phyloP scores from a whole-genome alignment of 73 alveolate genomes.

The Paramecium sexaurelia region DNA sequence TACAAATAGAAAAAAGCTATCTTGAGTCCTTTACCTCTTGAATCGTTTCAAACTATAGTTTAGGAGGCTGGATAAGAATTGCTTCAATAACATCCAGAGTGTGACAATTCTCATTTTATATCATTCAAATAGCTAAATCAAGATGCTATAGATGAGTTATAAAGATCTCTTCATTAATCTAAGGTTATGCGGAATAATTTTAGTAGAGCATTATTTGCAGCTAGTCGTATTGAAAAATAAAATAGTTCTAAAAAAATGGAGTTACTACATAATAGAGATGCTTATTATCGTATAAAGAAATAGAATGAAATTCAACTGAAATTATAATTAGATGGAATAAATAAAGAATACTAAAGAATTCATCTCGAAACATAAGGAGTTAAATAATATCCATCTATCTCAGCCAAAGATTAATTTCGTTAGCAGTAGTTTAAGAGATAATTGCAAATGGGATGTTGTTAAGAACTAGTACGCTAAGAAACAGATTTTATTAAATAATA shows the following conservation, averaged over 20 bases:
- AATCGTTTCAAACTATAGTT: background rate
- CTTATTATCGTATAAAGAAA: background rate
- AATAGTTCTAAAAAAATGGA: background rate
- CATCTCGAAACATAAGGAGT: conserved; percentile 7
- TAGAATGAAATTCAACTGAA: background rate
- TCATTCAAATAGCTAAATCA: conserved; percentile 8
- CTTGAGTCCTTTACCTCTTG: conserved; percentile 39
- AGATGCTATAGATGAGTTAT: conserved; percentile 30
- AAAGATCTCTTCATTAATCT: conserved; percentile 26
- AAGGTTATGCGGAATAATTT: conserved; percentile 21
- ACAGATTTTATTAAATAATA: background rate
- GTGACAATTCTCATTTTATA: background rate
- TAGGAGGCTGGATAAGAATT: background rate
- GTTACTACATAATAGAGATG: conserved; percentile 12
- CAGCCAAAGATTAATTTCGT: background rate
- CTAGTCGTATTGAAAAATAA: background rate
- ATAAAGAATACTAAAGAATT: background rate
- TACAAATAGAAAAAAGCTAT: conserved; percentile 4
- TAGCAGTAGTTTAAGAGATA: background rate
- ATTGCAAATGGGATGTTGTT: background rate
- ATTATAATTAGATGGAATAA: background rate
- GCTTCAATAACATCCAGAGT: background rate
- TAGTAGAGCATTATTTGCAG: conserved; percentile 32
- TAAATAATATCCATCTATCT: conserved; percentile 5
- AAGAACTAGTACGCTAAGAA: conserved; percentile 29